phyloP scores from a whole-genome alignment of 2,329 filamentous ascomycete genomes.

The Whalleya microplaca region DNA sequence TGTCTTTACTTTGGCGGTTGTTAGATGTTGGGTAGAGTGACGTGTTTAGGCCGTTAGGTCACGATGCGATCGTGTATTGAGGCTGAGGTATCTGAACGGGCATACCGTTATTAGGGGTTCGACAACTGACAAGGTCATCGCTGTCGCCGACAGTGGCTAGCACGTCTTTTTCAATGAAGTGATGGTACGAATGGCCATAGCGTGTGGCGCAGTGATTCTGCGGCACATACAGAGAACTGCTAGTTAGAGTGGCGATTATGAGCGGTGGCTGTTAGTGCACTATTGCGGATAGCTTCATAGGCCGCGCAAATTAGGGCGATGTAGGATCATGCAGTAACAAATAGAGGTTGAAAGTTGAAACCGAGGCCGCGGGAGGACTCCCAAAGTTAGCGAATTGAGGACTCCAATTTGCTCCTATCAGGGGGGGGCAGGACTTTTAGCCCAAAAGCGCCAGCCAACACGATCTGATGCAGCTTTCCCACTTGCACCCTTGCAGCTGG shows the following conservation, averaged over 20 bases:
- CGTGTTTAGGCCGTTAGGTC: slow-evolving; percentile 6
- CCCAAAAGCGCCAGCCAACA: neutral
- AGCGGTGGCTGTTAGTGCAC: slow-evolving; percentile 19
- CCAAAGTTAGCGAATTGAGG: slow-evolving; percentile 22
- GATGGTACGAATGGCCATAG: slow-evolving; percentile 10
- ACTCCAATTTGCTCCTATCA: slow-evolving; percentile 20
- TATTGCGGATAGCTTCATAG: too few species aligned
- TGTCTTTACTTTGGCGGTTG: slow-evolving; percentile 4
- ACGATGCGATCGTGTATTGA: slow-evolving; percentile 6
- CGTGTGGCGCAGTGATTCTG: slow-evolving; percentile 21
- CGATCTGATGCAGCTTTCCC: neutral
- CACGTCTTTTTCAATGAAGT: too few species aligned
- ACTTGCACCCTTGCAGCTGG: neutral
- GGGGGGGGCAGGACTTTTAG: neutral
- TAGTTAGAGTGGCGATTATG: too few species aligned
- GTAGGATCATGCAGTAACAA: slow-evolving; percentile 18
- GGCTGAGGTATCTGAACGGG: slow-evolving; percentile 12
- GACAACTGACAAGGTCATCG: slow-evolving; percentile 13
- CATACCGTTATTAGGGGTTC: slow-evolving; percentile 5
- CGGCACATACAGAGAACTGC: neutral
- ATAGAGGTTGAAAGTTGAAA: slow-evolving; percentile 12
- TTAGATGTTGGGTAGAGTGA: slow-evolving; percentile 3
- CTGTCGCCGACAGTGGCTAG: slow-evolving; percentile 23
- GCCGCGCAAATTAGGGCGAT: too few species aligned
- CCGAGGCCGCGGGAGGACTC: slow-evolving; percentile 2